Evolutionary conservation across 306 rosid genomes (phyloP), one percentile per base, ranked within the genome.

Genomic region (Styphnolobium japonicum): DNA sequence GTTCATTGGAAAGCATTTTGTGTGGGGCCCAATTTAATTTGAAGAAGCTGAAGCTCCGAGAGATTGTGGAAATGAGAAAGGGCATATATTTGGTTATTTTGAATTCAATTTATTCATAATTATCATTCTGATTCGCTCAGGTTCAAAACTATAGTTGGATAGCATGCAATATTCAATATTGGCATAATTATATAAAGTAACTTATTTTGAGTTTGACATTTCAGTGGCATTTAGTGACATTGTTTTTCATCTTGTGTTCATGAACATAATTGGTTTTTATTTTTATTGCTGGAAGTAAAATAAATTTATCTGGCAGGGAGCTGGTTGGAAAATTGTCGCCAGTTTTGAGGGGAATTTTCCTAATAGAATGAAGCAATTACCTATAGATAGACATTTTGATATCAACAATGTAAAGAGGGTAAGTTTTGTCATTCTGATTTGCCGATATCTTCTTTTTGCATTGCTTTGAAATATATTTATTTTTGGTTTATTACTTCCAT

Each of bases 301-400:
- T 82, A 67, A 60, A 37, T 57, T 79, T 65, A 67, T 68, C 49
- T 87, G 79, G 82, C 85, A 95, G 99, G 99, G 99, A 84, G 21
- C 98, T 87, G 99, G 99, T 72, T 95, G 99, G 99, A 95, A 95
- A 90, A 89, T 95, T 77, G 99, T 95, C 87, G 88, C 96, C 23
- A 91, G 97, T 85, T 95, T 95, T 53, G 98, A 95, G 87, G 98
- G 98, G 53, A 92, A 84, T 68, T 92, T 95, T 80, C 98, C 99
- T 18, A 94, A 90, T 83, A 88, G 99, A 89, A 93, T 95, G 80
- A 95, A 95, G 85, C 99, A 95, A 80, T 86, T 95, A 31, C 97
- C 98, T 70, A 78, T 95, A 68, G 99, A 95, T 80, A 90, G 96
- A 66, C 99, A 95, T 89, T 95, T 95, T 76, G 99, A 95, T 79